These are phyloP conservation scores for Fallopia convolvulus DNA, from an alignment of 148 eudicot genomes.

Conservation along the genomic window DNA sequence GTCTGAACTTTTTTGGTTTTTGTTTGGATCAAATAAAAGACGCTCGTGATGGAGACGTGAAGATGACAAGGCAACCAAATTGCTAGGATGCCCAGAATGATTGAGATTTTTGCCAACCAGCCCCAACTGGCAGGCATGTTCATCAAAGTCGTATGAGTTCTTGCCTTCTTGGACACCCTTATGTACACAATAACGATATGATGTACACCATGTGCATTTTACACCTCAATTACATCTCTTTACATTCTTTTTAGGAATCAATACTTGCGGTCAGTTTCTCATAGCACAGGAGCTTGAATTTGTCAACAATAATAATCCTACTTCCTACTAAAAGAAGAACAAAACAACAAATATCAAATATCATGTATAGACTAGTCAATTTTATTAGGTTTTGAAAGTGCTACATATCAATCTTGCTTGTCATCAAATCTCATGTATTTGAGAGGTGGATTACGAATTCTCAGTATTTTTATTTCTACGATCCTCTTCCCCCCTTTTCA, in stretches of 20 bases:
- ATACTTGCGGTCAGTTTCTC: too few relatives aligned
- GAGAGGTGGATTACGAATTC: background rate
- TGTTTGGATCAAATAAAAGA: background rate
- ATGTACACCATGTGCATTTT: background rate
- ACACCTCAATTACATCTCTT: background rate
- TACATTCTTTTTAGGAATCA: background rate
- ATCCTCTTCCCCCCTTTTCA: too few relatives aligned
- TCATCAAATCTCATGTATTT: too few relatives aligned
- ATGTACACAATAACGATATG: background rate
- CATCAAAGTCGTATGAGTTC: background rate
- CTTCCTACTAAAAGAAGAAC: background rate
- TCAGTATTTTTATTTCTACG: background rate
- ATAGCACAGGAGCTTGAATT: too few relatives aligned
- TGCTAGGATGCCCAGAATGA: background rate
- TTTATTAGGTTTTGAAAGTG: background rate
- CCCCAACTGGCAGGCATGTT: background rate
- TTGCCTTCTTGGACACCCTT: background rate
- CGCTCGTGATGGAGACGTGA: background rate
- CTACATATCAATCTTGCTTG: too few relatives aligned
- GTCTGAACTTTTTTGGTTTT: background rate
- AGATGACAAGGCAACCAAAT: constrained; percentile 1
- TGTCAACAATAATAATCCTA: too few relatives aligned
- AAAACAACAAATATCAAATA: background rate
- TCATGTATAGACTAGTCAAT: background rate
- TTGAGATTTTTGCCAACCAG: background rate